Base-by-base conservation (phyloP, 352 stramenopile genomes). In the Pythium aphanidermatum region DNA sequence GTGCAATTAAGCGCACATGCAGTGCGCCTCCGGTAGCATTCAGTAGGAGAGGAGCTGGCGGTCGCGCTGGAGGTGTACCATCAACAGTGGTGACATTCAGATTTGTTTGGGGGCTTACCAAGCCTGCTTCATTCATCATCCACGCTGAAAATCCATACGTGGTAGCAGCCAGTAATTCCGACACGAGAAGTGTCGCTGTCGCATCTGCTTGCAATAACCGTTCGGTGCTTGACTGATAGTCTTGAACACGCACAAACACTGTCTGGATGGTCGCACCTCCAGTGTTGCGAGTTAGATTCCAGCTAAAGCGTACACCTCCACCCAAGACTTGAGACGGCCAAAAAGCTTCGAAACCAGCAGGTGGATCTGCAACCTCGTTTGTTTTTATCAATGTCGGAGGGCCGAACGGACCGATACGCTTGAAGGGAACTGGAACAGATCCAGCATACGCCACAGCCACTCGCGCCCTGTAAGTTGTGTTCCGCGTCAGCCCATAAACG, bases 1-100 rank as follows among this genome's bases (percentile, higher is more conserved):
- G 65, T 14, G 60, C 58, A 11, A 64, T 4, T 4, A 85, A 28
- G 7, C 48, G 38, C 8, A 85, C 33, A 36, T 68, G 39, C 12
- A 83, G 31, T 5, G 70, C 54, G 13, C 73, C 73, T 27, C 73
- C 73, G 5, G 68, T 83, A 6, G 73, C 63, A 0, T 50, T 50
- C 8, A 65, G 13, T n/a, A 83, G 43, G 5, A 37, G 6, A 10
- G 65, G 63, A 3, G 28, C 29, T 14, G 63, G 65, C 3, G 68
- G 56, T 20, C 37, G 52, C 3, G 28, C 30, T 9, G 73, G 68
- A 9, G 16, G 4, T 4, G 54, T 51, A 12, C 17, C 26, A 8
- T 4, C 11, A 17, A 26, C 12, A 20, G 72, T 82, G 10, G 23
- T 40, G 0, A 20, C 35, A 14, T 26, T 33, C 0, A 63, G 21